Evolutionary conservation across 345 rosid genomes (phyloP).

Genomic region (Rhodomyrtus tomentosa): DNA sequence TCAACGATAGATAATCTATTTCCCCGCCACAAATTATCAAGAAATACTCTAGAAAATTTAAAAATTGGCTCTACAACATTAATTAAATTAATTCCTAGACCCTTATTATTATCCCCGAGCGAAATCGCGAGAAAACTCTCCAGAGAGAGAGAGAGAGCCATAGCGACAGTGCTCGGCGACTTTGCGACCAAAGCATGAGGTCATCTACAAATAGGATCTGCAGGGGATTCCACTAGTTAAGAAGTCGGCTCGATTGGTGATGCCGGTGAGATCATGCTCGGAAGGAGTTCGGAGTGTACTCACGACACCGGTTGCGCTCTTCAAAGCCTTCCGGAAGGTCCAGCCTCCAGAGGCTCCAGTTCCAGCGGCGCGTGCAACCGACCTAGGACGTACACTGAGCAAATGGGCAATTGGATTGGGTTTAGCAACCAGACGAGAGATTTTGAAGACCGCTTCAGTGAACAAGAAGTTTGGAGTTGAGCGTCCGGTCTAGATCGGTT

Average conservation of each 20-base stretch:
- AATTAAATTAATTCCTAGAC: neutral
- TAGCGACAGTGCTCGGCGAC: accelerated
- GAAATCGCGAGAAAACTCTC: neutral
- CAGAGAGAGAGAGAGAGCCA: neutral
- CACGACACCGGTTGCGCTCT: accelerated
- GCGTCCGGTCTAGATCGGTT: neutral
- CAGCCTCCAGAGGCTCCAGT: neutral
- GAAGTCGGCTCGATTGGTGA: neutral
- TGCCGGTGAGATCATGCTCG: neutral
- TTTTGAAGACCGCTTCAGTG: neutral
- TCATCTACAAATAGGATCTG: neutral
- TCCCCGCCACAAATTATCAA: neutral
- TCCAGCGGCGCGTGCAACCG: neutral
- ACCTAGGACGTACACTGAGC: neutral
- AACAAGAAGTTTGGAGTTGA: neutral
- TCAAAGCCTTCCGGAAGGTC: neutral
- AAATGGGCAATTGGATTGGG: neutral
- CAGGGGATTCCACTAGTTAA: neutral
- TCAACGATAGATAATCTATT: neutral
- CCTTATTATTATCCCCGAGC: too few species aligned
- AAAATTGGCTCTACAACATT: neutral
- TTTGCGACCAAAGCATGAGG: neutral
- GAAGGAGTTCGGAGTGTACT: too few species aligned
- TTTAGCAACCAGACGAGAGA: neutral
- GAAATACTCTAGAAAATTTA: neutral